Evolutionary conservation across 345 rosid species (phyloP).

Genomic region (Gossypium sturtianum): DNA sequence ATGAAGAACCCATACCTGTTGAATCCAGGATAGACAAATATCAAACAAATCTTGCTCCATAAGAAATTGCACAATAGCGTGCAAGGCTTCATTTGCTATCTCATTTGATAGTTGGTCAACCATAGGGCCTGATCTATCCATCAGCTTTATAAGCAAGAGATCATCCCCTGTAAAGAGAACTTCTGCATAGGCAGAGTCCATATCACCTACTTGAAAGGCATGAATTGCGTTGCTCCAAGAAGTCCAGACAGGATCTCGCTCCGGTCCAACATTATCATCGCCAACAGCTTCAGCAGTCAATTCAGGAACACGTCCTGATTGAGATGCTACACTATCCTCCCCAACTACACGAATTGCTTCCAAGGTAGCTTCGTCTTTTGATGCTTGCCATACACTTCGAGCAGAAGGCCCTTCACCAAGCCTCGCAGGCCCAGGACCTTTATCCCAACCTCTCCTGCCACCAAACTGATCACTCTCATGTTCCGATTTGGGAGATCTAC

Average conservation of each 20-base stretch:
- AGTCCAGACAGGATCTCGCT: conserved; percentile 78
- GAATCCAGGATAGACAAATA: conserved; percentile 88
- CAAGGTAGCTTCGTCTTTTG: conserved; percentile 95
- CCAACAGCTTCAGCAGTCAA: conserved; percentile 74
- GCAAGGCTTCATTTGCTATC: conserved; percentile 66
- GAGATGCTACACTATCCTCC: conserved; percentile 59
- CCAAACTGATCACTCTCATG: conserved; percentile 65
- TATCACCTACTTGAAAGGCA: conserved; percentile 78
- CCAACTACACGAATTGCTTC: conserved; percentile 98
- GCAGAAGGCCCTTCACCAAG: conserved; percentile 99
- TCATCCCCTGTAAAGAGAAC: conserved; percentile 75
- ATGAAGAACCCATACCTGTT: conserved; percentile 58
- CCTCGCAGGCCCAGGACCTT: conserved; percentile 63
- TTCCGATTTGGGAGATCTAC: conserved; percentile 66
- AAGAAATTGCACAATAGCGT: conserved; percentile 71
- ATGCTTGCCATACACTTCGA: conserved; percentile 99
- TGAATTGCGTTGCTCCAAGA: conserved; percentile 95
- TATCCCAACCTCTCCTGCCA: conserved; percentile 82
- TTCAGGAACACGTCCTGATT: conserved; percentile 71
- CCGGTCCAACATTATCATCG: conserved; percentile 62
- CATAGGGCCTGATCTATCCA: conserved; percentile 93
- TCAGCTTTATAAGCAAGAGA: conserved; percentile 81
- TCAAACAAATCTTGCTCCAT: conserved; percentile 78
- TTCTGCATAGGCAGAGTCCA: conserved; percentile 87
- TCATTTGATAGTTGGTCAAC: conserved; percentile 85